These are phyloP conservation scores for Metschnikowia arizonensis DNA, from an alignment of 805 yeast species.

Conservation along the genomic window DNA sequence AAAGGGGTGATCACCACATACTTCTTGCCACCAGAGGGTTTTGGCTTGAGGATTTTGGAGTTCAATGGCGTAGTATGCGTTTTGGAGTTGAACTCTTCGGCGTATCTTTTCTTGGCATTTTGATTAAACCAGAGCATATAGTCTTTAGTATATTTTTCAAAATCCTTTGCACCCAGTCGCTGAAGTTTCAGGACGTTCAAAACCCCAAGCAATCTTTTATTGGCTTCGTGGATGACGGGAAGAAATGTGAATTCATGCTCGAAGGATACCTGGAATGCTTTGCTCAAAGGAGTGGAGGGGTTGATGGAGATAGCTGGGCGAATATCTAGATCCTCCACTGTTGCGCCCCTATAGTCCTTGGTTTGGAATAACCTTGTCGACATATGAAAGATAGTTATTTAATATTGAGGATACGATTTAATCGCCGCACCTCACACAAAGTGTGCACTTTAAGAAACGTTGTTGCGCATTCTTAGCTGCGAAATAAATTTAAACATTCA, in stretches of 20 bases:
- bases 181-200: conserved; percentile 41
- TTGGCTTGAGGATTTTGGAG: conserved; percentile 35
- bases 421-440: background rate
- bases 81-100: conserved; percentile 17
- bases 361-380: conserved; percentile 23
- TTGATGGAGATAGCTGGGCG: conserved; percentile 53
- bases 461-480: conserved; percentile 3
- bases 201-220: conserved; percentile 46
- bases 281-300: conserved; percentile 44
- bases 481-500: background rate
- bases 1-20: conserved; percentile 48
- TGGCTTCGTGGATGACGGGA: conserved; percentile 49
- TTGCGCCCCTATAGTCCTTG: conserved; percentile 46
- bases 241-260: conserved; percentile 52
- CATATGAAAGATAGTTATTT: background rate
- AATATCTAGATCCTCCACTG: conserved; percentile 56
- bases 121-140: conserved; percentile 45
- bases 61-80: conserved; percentile 20
- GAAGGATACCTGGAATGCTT: conserved; percentile 52
- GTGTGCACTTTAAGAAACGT: background rate
- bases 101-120: conserved; percentile 32
- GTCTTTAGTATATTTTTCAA: conserved; percentile 19
- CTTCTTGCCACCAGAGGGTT: conserved; percentile 26
- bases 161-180: conserved; percentile 17
- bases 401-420: background rate